A percentile compares a stretch with the other conserved stretches of the same genome.
These are phyloP conservation scores for Blepharisma japonicum DNA, from an alignment of 73 alveolate species.

Conservation along the genomic window DNA sequence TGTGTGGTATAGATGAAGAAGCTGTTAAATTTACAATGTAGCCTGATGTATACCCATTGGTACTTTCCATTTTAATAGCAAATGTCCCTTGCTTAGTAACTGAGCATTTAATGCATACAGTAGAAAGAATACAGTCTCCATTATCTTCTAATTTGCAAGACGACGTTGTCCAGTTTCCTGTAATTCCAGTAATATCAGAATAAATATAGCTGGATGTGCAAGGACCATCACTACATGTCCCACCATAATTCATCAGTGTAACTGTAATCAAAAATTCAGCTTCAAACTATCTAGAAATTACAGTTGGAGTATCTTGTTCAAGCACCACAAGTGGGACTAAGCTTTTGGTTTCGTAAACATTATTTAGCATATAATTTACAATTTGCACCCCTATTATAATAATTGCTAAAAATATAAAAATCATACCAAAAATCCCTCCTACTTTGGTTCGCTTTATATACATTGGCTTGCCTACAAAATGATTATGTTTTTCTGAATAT, in stretches of 20 bases:
- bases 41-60: too few relatives aligned
- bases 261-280: neutral
- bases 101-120: too few relatives aligned
- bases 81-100: too few relatives aligned
- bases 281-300: neutral
- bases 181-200: too few relatives aligned
- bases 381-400: neutral
- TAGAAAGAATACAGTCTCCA: too few relatives aligned
- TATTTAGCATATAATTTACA: neutral
- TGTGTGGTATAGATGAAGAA: too few relatives aligned
- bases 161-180: too few relatives aligned
- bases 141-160: too few relatives aligned
- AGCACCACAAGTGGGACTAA: neutral
- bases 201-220: too few relatives aligned
- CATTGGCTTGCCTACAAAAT: neutral
- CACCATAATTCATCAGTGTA: conserved; percentile 7
- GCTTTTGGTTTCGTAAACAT: neutral
- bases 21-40: too few relatives aligned
- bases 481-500: neutral
- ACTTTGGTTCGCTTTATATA: neutral
- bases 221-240: neutral
- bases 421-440: neutral
- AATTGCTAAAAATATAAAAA: neutral
- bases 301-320: neutral
- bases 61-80: too few relatives aligned